Conservation (phyloP, 345 rosid species). For the Citrus inodora region DNA sequence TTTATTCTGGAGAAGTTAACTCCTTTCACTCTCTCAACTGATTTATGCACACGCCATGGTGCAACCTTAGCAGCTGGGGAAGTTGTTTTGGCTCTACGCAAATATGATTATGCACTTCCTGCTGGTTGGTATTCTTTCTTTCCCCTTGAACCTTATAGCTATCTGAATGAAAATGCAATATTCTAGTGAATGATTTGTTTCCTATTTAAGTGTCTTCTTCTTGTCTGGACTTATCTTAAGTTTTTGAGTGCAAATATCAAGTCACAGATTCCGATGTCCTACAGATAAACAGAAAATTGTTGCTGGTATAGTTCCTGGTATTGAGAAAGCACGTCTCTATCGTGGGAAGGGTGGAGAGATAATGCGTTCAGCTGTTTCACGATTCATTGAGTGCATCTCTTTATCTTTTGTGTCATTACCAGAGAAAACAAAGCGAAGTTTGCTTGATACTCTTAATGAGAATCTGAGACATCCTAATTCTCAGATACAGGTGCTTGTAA, state of each 20-base stretch:
- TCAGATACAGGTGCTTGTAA: constrained; percentile 73
- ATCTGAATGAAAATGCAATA: constrained; percentile 13
- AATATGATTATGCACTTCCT: constrained; percentile 48
- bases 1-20: constrained; percentile 65
- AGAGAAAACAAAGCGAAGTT: constrained; percentile 59
- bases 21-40: constrained; percentile 85
- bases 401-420: constrained; percentile 51
- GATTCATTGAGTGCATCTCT: constrained; percentile 82
- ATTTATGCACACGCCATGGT: constrained; percentile 93
- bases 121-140: constrained; percentile 51
- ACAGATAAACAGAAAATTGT: constrained; percentile 68
- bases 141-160: constrained; percentile 2
- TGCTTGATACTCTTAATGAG: constrained; percentile 76
- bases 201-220: constrained; percentile 2
- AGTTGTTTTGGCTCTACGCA: constrained; percentile 71
- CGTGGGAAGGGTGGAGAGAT: constrained; percentile 99
- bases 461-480: constrained; percentile 93
- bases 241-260: constrained; percentile 1
- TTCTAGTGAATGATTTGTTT: constrained; percentile 1
- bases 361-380: constrained; percentile 96
- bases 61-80: constrained; percentile 87
- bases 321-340: constrained; percentile 96
- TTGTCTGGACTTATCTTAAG: neutral
- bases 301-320: constrained; percentile 79
- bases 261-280: neutral